Base-by-base conservation (phyloP, 257 asterid genomes). In the Nicotiana tomentosiformis region DNA sequence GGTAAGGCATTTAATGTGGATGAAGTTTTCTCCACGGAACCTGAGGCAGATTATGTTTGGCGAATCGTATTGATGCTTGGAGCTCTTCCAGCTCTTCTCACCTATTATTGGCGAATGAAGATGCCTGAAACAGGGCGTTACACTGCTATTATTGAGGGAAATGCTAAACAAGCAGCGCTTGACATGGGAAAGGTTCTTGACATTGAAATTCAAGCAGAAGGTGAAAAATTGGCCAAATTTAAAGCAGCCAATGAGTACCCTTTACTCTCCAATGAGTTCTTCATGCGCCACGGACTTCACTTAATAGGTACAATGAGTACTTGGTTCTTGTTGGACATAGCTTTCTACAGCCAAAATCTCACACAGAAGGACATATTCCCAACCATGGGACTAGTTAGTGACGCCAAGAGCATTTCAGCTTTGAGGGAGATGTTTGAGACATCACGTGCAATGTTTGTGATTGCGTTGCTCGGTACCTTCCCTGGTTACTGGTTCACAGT, bases 21-120 rank as follows among this genome's bases (percentile, higher is more conserved):
- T 61, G 39, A 90, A 1, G 81, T 84, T 0, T 90, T 78, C 6
- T 93, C 97, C 23, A 86, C 90, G 1, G 91, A 83, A 11, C 90
- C 90, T 0, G 26, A 90, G 70, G 93, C 95, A 4, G 96, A 92
- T 81, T 93, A 87, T 55, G 84, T 90, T 9, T 93, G 98, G 97
- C 86, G 97, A 1, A 68, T 93, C 0, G 85, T 93, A 3, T 14
- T 92, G 11, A 93, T 93, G 97, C 88, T 92, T 37, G 97, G 97
- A 2, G 95, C 96, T 0, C 5, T 92, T 16, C 97, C 96, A 0
- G 96, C 96, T 0, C 92, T 83, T 14, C 39, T 93, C 0, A 93
- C 96, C 1, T 93, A 67, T 64, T 93, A 92, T 83, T 93, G 95
- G 96, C 90, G 97, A 7, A 92, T 93, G 95, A 93, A 93, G 66